Evolutionary conservation across 2,329 filamentous ascomycete species (phyloP).

Genomic region (Phyllosticta capitalensis): DNA sequence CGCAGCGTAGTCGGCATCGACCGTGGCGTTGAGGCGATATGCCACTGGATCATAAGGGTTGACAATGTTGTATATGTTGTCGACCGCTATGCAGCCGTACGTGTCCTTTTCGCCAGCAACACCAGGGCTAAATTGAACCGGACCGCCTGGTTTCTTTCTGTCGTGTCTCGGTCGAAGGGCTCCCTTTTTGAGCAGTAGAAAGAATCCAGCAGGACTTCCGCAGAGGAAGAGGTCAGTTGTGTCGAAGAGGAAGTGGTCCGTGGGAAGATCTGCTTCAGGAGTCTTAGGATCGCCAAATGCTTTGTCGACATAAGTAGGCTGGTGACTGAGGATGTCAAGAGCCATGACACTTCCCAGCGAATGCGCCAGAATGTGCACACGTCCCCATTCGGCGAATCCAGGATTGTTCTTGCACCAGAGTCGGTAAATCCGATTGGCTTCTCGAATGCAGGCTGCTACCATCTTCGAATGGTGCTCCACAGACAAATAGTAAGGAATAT

Average conservation of each 20-base stretch:
- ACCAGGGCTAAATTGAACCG: slow-evolving; percentile 41
- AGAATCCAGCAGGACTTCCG: slow-evolving; percentile 87
- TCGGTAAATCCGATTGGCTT: slow-evolving; percentile 92
- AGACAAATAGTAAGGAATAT: slow-evolving; percentile 96
- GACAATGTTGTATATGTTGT: slow-evolving; percentile 95
- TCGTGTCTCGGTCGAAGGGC: slow-evolving; percentile 67
- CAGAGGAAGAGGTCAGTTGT: slow-evolving; percentile 82
- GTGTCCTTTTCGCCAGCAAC: slow-evolving; percentile 70
- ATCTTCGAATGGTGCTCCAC: slow-evolving; percentile 85
- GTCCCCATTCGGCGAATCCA: slow-evolving; percentile 67
- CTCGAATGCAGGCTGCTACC: slow-evolving; percentile 76
- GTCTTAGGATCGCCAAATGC: slow-evolving; percentile 25
- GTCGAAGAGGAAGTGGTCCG: slow-evolving; percentile 71
- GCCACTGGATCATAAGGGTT: slow-evolving; percentile 71
- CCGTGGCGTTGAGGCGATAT: slow-evolving; percentile 82
- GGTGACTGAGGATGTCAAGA: slow-evolving; percentile 78
- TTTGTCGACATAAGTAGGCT: slow-evolving; percentile 61
- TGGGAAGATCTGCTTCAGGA: slow-evolving; percentile 39
- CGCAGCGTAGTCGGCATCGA: slow-evolving; percentile 70
- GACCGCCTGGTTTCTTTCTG: slow-evolving; percentile 64
- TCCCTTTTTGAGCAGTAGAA: slow-evolving; percentile 71
- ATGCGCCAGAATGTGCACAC: slow-evolving; percentile 87
- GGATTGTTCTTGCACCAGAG: slow-evolving; percentile 94
- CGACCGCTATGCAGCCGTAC: slow-evolving; percentile 85
- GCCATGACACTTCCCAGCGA: slow-evolving; percentile 93